Base-by-base conservation (phyloP, 2,329 filamentous ascomycete genomes). In the Fusarium pilosicola region DNA sequence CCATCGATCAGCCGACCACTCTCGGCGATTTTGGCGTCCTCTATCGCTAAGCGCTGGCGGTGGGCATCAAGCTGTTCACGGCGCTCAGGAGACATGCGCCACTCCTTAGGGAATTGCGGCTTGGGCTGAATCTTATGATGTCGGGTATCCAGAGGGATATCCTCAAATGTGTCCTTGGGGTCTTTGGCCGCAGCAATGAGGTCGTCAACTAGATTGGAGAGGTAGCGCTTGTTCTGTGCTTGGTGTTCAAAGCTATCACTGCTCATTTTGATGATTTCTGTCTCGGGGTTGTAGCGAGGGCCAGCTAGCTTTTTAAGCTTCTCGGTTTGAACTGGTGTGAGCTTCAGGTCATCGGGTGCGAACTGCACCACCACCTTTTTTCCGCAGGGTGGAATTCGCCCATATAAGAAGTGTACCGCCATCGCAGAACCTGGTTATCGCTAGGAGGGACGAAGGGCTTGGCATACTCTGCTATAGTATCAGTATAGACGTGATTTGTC, bases 341-440 rank as follows among this genome's bases (percentile, higher is more conserved):
- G 88, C 69, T 88, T 85, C 70, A 98, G 85, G 83, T 97, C 94
- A 63, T 84, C 83, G 22, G 93, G 92, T 73, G 88, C 90, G 84
- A 98, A 97, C 81, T 98, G 94, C 62, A 98, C 91, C 18, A 98
- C 95, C 26, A 99, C 95, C 86, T 99, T 99, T 80, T 92, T 83
- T 95, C 91, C 6, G 96, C 94, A 0, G 96, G 96, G 84, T 99
- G 97, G 63, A 89, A 86, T 84, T 98, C 96, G 78, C 96, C 96
- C 88, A 99, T 92, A 85, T 98, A 98, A 42, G 93, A 95, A 22
- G 96, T 99, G 86, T 97, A 98, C 78, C 96, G 92, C 90, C 98
- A 99, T 78, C 96, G 93, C 65, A 99, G 90, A 51, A 94, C 90
- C 77, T 93, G 88, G 51, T 90, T 83, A 36, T 87, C 82, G 20